Evolutionary conservation across 1,284 basidiomycete genomes (phyloP).

Genomic region (Inonotus obliquus): DNA sequence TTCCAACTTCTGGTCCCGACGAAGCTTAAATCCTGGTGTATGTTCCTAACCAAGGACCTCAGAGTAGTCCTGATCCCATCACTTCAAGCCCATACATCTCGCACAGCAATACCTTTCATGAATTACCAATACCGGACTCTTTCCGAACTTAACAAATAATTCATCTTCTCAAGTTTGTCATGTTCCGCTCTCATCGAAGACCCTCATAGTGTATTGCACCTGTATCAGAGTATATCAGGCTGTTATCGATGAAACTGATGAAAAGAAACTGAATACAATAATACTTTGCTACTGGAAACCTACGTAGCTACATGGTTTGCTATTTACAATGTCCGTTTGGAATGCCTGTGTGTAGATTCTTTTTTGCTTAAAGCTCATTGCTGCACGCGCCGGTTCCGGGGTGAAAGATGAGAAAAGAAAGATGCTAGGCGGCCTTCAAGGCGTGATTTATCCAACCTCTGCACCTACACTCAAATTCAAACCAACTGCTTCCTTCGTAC

Average conservation of each 20-base stretch:
- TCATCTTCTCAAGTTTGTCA: background rate
- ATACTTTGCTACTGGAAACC: conserved; percentile 10
- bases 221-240: background rate
- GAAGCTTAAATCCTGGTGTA: background rate
- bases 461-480: no score
- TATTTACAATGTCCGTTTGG: conserved; percentile 12
- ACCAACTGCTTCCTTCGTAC: no score
- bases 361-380: background rate
- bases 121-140: background rate
- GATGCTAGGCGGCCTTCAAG: background rate
- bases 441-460: background rate
- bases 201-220: background rate
- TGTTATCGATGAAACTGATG: background rate
- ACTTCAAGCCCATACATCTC: background rate
- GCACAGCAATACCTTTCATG: background rate
- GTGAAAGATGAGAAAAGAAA: background rate
- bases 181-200: background rate
- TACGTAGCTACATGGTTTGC: conserved; percentile 10
- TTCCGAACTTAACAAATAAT: background rate
- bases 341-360: conserved; percentile 1
- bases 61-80: background rate
- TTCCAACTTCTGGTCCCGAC: no score
- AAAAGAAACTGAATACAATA: conserved; percentile 2
- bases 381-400: background rate
- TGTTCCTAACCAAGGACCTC: background rate